These are phyloP conservation scores for Hypholoma sublateritium DNA, from an alignment of 768 basidiomycete species.

Conservation along the genomic window DNA sequence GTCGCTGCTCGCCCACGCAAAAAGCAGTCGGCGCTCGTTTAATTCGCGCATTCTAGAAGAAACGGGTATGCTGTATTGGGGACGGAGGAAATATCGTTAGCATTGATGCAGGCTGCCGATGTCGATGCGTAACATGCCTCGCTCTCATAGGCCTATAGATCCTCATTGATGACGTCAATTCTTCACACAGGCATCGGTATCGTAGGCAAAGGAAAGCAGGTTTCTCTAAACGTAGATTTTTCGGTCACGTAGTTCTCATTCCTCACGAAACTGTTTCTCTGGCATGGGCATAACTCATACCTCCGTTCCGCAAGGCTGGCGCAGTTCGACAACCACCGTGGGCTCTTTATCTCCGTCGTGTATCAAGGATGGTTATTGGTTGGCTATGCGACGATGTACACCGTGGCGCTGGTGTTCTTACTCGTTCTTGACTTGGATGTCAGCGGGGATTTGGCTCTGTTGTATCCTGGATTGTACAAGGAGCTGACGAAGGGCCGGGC, in stretches of 20 bases:
- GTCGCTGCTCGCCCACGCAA: conserved; percentile 97
- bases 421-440: conserved; percentile 95
- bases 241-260: conserved; percentile 96
- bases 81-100: conserved; percentile 99
- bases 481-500: conserved; percentile 97
- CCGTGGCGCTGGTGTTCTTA: conserved; percentile 98
- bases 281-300: conserved; percentile 99
- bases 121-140: conserved; percentile 91
- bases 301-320: conserved; percentile 96
- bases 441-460: conserved; percentile 89
- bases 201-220: conserved; percentile 98
- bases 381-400: conserved; percentile 94
- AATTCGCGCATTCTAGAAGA: conserved; percentile 87
- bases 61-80: conserved; percentile 97
- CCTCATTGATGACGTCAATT: too few relatives aligned
- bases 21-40: conserved; percentile 97
- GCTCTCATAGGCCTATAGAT: too few relatives aligned
- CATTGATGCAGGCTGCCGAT: conserved; percentile 99
- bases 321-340: conserved; percentile 98
- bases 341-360: conserved; percentile 95
- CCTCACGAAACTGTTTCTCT: conserved; percentile 93
- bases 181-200: conserved; percentile 81
- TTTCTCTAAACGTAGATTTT: conserved; percentile 98
- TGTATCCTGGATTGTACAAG: conserved; percentile 98
- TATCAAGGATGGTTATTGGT: conserved; percentile 99